A percentile compares a stretch with the other conserved stretches of the same genome.
These are phyloP conservation scores for Tagetes patula DNA, from an alignment of 129 eudicot genomes.

Conservation along the genomic window DNA sequence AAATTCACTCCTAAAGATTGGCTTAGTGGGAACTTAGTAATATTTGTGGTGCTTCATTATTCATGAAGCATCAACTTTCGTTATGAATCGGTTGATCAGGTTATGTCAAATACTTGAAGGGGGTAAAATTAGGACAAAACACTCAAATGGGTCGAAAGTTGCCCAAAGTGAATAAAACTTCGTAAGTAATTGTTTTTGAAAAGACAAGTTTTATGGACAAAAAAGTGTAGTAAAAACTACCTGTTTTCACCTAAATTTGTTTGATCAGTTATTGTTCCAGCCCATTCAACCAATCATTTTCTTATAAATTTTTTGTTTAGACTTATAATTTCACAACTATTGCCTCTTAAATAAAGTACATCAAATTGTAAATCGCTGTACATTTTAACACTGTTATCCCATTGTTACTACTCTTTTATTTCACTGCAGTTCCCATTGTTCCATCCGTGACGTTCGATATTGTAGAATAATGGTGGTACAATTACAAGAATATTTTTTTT, in stretches of 20 bases:
- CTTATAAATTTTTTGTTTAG: neutral
- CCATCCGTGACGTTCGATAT: neutral
- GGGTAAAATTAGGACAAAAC: neutral
- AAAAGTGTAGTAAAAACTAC: neutral
- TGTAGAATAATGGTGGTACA: neutral
- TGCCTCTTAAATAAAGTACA: neutral
- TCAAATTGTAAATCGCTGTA: neutral
- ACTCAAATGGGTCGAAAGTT: neutral
- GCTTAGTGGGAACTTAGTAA: neutral
- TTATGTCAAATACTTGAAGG: slow-evolving; percentile 3
- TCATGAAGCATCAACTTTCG: neutral
- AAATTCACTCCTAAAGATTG: neutral
- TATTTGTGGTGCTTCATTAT: slow-evolving; percentile 2
- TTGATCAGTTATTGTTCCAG: neutral
- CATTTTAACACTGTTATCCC: neutral
- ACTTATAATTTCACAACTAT: neutral
- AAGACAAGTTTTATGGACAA: neutral
- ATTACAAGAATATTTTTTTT: neutral
- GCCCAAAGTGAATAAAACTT: neutral
- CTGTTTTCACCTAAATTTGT: neutral
- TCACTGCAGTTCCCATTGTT: neutral
- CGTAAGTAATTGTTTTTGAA: neutral
- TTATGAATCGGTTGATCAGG: neutral
- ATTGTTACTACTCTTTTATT: neutral
- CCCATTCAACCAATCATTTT: neutral